These are phyloP conservation scores for Chlamydomonas reinhardtii DNA, from an alignment of 163 green algal species.

Conservation along the genomic window DNA sequence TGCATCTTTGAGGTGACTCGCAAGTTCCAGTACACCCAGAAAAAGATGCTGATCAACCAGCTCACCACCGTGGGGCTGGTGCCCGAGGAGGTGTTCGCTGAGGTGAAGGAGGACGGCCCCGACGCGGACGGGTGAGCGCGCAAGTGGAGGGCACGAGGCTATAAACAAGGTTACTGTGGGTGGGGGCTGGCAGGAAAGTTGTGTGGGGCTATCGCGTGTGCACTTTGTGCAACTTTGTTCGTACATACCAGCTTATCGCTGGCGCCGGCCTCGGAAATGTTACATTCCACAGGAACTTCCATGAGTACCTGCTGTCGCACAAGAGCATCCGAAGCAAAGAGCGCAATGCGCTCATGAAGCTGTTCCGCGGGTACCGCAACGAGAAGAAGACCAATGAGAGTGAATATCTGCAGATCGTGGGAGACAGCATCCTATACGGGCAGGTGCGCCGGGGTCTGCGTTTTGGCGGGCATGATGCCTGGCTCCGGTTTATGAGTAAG, in stretches of 20 bases:
- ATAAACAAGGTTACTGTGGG: too few relatives aligned
- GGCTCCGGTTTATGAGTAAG: not conserved
- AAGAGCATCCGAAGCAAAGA: not conserved
- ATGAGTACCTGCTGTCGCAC: not conserved
- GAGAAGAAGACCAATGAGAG: conserved; percentile 25
- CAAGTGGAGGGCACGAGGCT: too few relatives aligned
- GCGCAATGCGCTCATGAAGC: not conserved
- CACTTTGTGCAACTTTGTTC: not conserved
- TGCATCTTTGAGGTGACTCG: conserved; percentile 46
- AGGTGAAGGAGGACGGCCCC: not conserved
- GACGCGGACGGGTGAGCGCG: not conserved
- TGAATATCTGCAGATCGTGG: conserved; percentile 45
- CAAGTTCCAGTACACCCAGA: conserved; percentile 48
- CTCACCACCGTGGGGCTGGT: conserved; percentile 9
- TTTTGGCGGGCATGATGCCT: too few relatives aligned
- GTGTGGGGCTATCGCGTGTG: not conserved
- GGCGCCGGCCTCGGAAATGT: too few relatives aligned
- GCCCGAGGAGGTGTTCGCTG: conserved; percentile 24
- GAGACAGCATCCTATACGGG: conserved; percentile 52
- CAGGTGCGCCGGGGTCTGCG: conserved; percentile 5
- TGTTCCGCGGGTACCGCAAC: conserved; percentile 9
- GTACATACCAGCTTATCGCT: not conserved
- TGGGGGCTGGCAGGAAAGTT: not conserved
- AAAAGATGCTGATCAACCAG: conserved; percentile 10
- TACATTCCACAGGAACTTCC: not conserved